Evolutionary conservation across 2,329 filamentous ascomycete species (phyloP).

Genomic region (Teratosphaeriaceae sp.): DNA sequence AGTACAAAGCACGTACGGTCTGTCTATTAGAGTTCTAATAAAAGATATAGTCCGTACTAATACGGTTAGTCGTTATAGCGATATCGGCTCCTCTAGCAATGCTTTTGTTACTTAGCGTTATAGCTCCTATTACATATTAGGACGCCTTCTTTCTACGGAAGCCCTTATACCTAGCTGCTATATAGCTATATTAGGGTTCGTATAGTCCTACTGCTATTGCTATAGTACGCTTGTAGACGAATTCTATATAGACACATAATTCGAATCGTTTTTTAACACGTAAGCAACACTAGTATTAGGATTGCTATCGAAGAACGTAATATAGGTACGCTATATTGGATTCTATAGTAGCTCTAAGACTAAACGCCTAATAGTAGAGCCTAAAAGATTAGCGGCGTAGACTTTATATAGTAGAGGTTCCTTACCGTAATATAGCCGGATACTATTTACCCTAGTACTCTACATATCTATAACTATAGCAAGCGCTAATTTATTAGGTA

Average conservation of each 20-base stretch:
- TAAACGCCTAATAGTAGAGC: constrained; percentile 1
- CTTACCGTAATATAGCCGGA: constrained; percentile 1
- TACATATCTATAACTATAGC: background rate
- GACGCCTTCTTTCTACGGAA: background rate
- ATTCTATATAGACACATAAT: constrained; percentile 1
- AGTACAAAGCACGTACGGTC: constrained; percentile 2
- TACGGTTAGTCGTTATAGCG: background rate
- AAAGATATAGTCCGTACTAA: constrained; percentile 3
- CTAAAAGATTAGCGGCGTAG: background rate
- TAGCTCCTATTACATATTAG: constrained; percentile 1
- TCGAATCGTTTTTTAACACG: background rate
- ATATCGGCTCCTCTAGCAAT: constrained; percentile 2
- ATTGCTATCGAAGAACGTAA: background rate
- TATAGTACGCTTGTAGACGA: constrained; percentile 1
- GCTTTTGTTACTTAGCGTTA: background rate
- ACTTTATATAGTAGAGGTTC: background rate
- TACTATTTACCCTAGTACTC: constrained; percentile 1
- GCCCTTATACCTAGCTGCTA: background rate
- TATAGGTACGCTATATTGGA: background rate
- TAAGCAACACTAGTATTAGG: background rate
- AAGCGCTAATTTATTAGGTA: background rate
- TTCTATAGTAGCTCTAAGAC: background rate
- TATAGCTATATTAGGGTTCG: background rate
- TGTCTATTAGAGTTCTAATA: background rate
- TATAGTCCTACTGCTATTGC: constrained; percentile 2